Conservation (phyloP, 1,139 yeast species). For the Saccharomyces hybrid region DNA sequence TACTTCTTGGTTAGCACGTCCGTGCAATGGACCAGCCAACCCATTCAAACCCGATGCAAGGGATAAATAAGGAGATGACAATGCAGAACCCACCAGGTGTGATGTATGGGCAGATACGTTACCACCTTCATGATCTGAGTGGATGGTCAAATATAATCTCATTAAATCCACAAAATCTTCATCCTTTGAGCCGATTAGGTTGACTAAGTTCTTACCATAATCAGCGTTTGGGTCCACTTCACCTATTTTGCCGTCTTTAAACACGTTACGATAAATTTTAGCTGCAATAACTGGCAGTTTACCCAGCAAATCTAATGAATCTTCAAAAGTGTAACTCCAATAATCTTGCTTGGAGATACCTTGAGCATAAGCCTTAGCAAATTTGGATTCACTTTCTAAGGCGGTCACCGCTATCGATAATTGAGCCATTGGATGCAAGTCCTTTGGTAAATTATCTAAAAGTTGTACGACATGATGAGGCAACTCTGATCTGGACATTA, state of each 20-base stretch:
- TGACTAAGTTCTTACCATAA: constrained; percentile 87
- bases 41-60: constrained; percentile 40
- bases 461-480: constrained; percentile 49
- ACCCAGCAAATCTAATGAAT: constrained; percentile 55
- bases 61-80: constrained; percentile 37
- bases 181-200: constrained; percentile 59
- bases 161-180: constrained; percentile 37
- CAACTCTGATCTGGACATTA: constrained; percentile 50
- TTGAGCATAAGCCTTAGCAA: constrained; percentile 60
- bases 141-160: constrained; percentile 39
- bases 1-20: constrained; percentile 41
- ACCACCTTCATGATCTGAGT: constrained; percentile 44
- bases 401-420: constrained; percentile 60
- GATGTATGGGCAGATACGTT: constrained; percentile 41
- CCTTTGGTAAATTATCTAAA: constrained; percentile 48
- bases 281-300: constrained; percentile 62
- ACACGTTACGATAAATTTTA: constrained; percentile 58
- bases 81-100: constrained; percentile 39
- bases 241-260: constrained; percentile 48
- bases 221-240: constrained; percentile 68
- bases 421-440: constrained; percentile 67
- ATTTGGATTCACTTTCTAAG: constrained; percentile 51
- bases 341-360: constrained; percentile 62
- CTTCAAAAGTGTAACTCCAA: constrained; percentile 65
- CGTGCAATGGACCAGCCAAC: constrained; percentile 41